These are phyloP conservation scores for Boletus vermiculosoides DNA, from an alignment of 768 basidiomycete species.

Conservation along the genomic window DNA sequence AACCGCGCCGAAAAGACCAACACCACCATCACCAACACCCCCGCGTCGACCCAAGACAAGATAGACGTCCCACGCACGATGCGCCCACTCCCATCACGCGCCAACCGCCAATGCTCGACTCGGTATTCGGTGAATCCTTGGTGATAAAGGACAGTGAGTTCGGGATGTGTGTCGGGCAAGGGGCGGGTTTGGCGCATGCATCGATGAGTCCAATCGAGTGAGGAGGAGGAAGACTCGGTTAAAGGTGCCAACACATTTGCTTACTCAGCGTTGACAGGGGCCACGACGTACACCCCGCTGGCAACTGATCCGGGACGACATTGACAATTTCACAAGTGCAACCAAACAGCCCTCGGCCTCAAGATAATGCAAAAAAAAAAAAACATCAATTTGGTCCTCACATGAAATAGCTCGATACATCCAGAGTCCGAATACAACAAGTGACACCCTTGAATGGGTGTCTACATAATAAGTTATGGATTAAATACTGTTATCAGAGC, in stretches of 20 bases:
- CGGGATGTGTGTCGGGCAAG: conserved; percentile 43
- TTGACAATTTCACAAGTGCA: no score
- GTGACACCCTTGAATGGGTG: not conserved
- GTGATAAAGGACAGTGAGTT: conserved; percentile 48
- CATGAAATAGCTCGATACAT: no score
- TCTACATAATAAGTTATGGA: not conserved
- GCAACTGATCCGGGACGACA: no score
- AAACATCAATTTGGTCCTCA: no score
- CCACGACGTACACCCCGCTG: no score
- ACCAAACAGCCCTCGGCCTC: no score
- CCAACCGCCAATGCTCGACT: conserved; percentile 51
- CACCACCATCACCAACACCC: conserved; percentile 22
- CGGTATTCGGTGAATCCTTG: conserved; percentile 58
- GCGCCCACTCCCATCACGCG: conserved; percentile 40
- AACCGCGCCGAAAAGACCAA: not conserved
- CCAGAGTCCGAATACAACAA: no score
- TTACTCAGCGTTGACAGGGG: not conserved
- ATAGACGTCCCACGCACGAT: conserved; percentile 31
- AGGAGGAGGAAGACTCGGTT: no score
- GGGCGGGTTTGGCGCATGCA: conserved; percentile 41
- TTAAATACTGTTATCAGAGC: not conserved
- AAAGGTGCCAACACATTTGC: not conserved
- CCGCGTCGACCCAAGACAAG: conserved; percentile 40
- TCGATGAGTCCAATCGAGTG: not conserved
- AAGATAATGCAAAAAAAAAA: no score